A percentile compares a stretch with the other conserved stretches of the same genome.
Evolutionary conservation across 2,329 filamentous ascomycete species (phyloP).

Genomic region (Cladosporium sp.): DNA sequence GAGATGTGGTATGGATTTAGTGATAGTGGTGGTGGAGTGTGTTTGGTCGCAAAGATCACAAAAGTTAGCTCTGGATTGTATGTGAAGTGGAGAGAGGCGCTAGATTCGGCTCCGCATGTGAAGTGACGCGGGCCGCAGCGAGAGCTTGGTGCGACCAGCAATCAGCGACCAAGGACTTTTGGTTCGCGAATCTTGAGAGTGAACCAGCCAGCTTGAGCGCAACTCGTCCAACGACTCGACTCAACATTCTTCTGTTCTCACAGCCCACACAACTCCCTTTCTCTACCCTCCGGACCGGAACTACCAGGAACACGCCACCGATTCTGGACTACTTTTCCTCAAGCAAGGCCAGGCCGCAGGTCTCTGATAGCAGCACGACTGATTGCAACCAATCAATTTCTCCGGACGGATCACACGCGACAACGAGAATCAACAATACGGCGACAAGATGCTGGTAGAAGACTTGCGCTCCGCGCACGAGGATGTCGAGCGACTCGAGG

Average conservation of each 20-base stretch:
- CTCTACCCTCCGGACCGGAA: too few species aligned
- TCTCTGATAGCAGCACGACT: too few species aligned
- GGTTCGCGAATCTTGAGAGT: background rate
- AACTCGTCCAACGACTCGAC: background rate
- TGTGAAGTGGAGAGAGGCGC: background rate
- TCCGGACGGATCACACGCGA: background rate
- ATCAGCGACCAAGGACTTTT: too few species aligned
- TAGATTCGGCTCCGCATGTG: background rate
- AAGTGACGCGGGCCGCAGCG: background rate
- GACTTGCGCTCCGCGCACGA: slow-evolving; percentile 92
- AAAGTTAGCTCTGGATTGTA: background rate
- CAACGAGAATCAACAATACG: background rate
- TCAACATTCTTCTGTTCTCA: too few species aligned
- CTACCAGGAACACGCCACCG: too few species aligned
- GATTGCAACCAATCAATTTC: background rate
- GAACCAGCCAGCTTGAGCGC: background rate
- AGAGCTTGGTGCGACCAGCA: too few species aligned
- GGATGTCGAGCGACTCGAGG: slow-evolving; percentile 92
- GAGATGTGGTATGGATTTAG: background rate
- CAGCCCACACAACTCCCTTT: too few species aligned
- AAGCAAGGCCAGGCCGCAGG: too few species aligned
- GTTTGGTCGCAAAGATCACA: slow-evolving; percentile 4
- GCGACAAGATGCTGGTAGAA: slow-evolving; percentile 68
- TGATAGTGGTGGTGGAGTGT: background rate
- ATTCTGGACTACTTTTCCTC: too few species aligned